phyloP scores from a whole-genome alignment of 2,329 filamentous ascomycete species.

The Gremmenia infestans region DNA sequence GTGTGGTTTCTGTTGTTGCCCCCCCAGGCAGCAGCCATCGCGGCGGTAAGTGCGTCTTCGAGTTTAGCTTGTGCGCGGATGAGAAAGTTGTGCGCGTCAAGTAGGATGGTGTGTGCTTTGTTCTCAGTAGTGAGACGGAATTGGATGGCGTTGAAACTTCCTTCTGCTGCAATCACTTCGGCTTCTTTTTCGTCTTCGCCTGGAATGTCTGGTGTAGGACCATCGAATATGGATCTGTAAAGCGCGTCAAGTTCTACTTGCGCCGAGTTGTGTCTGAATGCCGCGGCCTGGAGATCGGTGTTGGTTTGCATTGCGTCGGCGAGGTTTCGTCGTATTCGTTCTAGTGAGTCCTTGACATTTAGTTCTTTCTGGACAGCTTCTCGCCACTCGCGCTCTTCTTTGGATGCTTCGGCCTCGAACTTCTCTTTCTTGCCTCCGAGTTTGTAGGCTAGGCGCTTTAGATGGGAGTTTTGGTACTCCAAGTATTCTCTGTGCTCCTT shows the following conservation, averaged over 20 bases:
- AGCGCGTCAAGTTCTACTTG: conserved; percentile 45
- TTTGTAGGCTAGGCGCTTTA: conserved; percentile 48
- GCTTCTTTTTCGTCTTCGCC: conserved; percentile 47
- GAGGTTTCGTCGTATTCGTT: conserved; percentile 37
- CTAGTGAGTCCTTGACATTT: conserved; percentile 39
- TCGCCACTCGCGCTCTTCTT: conserved; percentile 52
- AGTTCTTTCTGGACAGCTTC: conserved; percentile 46
- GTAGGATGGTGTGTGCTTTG: conserved; percentile 38
- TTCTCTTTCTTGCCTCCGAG: conserved; percentile 45
- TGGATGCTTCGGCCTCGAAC: conserved; percentile 44
- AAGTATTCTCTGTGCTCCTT: conserved; percentile 48
- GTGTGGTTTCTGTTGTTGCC: conserved; percentile 41
- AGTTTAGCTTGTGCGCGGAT: conserved; percentile 34
- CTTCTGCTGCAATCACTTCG: conserved; percentile 32
- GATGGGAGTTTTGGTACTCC: conserved; percentile 47
- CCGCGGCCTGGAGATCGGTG: conserved; percentile 34
- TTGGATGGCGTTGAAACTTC: conserved; percentile 36
- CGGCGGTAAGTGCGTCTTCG: conserved; percentile 38
- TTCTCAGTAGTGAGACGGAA: conserved; percentile 36
- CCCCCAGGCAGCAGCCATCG: conserved; percentile 45
- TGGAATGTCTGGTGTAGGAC: conserved; percentile 47
- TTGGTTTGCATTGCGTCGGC: conserved; percentile 36
- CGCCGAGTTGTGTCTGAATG: conserved; percentile 35
- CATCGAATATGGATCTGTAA: conserved; percentile 50
- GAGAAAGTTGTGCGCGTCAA: conserved; percentile 36